Conservation (phyloP, 257 asterid genomes). For the Fraxinus pennsylvanica region DNA sequence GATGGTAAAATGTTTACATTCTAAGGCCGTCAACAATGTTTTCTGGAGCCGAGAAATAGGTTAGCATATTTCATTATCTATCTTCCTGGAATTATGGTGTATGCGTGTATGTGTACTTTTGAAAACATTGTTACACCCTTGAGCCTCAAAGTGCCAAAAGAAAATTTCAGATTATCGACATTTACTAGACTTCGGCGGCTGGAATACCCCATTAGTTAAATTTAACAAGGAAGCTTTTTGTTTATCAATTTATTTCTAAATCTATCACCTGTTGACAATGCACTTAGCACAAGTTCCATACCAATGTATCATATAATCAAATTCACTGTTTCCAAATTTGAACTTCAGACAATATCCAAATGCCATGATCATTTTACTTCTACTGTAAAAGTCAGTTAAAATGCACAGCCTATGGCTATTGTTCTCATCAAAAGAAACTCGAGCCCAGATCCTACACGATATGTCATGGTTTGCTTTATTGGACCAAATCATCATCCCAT, state of each 20-base stretch:
- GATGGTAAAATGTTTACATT: not conserved
- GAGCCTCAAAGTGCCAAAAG: not conserved
- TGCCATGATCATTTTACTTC: constrained; percentile 8
- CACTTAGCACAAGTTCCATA: not conserved
- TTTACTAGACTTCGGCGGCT: not conserved
- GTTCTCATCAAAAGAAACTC: not conserved
- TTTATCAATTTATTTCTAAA: not conserved
- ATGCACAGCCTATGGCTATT: not conserved
- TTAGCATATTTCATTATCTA: not conserved
- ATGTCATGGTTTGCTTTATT: constrained; percentile 10
- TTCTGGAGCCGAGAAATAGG: not conserved
- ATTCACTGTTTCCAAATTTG: not conserved
- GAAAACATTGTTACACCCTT: not conserved
- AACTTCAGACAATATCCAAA: constrained; percentile 7
- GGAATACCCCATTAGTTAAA: not conserved
- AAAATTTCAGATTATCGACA: not conserved
- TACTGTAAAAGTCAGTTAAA: not conserved
- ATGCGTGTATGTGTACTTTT: not conserved
- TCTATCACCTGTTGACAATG: not conserved
- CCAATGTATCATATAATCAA: not conserved
- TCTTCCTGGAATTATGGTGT: not conserved
- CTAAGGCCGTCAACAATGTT: constrained; percentile 3
- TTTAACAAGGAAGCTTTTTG: not conserved
- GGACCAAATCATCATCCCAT: constrained; percentile 13
- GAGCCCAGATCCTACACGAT: not conserved